Base-by-base conservation (phyloP, 2,329 filamentous ascomycete genomes). In the Calonectria henricotiae region DNA sequence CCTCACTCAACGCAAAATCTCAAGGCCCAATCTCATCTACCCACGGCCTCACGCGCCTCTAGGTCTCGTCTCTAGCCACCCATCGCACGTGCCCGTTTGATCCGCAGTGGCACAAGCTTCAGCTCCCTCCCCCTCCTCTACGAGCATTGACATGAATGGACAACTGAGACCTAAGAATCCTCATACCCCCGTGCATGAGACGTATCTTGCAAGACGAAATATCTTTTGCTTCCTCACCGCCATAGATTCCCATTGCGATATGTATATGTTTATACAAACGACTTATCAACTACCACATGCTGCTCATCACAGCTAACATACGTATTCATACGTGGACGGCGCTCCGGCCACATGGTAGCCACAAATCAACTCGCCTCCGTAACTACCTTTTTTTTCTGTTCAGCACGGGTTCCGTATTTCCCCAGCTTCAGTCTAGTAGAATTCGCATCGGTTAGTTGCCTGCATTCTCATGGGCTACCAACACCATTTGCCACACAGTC, bases 401-500 rank as follows among this genome's bases (percentile, higher is more conserved):
- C 32, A 39, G 25, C 32, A 15, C 23, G 39, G 39, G 44, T 61
- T 44, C 20, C 39, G 11, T 44, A n/a, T 41, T 44, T 20, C 49
- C n/a, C 37, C 32, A 49, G 61, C 41, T 20, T 44, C 6, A 23
- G 60, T 6, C 11, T 32, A 35, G 25, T 23, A 20, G 62, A 63
- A 58, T 25, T 30, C 39, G 37, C 44, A 32, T 25, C 47, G 51
- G 49, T 55, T 46, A 23, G 25, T 46, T 60, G 27, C 43, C 49
- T 43, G 8, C 27, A 30, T 39, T 43, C n/a, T 49, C 49, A 25
- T 43, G 13, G 13, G 35, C 13, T 23, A 11, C 32, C 49, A 30
- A 27, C 61, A 39, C 23, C 67, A 68, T 68, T 68, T 32, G 61
- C 30, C 49, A 30, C 49, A 35, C 27, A 68, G 49, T 51, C 66